Base-by-base conservation (phyloP, 495 filamentous ascomycete species). In the Chaetomium tenue region DNA sequence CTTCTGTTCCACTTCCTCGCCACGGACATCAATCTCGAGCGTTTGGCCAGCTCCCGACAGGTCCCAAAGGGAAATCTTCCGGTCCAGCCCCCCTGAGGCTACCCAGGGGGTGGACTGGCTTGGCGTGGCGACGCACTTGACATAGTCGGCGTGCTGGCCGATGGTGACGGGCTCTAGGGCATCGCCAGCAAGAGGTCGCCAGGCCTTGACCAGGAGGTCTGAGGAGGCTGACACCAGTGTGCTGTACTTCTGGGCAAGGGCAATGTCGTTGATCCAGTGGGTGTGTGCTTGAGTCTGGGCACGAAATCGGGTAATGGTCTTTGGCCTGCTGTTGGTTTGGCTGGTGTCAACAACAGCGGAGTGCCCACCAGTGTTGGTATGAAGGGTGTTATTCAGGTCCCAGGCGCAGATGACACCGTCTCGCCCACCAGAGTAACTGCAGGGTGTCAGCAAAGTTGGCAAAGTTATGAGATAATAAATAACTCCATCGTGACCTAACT, bases 231-330 rank as follows among this genome's bases (percentile, higher is more conserved):
- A 96, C 9, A 97, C 90, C 13, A 98, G 80, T 8, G 91, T 91
- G 20, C 87, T 83, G 72, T 96, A 91, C 56, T 88, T 86, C 69
- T 92, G 84, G 30, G 89, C 88, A 60, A 98, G 85, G n/a, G 88
- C 86, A 63, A 98, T 91, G 70, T 98, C 93, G 73, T 98, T 98
- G 74, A 98, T 89, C 94, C 94, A 98, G 76, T 98, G 93, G 30
- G 93, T 98, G 74, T 98, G 94, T 15, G 94, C 95, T 71, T 97
- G 92, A n/a, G 93, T 90, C 75, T 97, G 92, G 54, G 88, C 84
- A 63, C 91, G 87, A 75, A 93, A 93, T n/a, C 82, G 83, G 40
- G 92, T 91, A 12, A 72, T 79, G 58, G 71, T 73, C 64, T 72
- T 78, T 60, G 71, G 73, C 70, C 74, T 60, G 47, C 67, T 71